Percentiles rank a stretch among this genome's conserved stretches.
These are phyloP conservation scores for Auricularia heimuer DNA, from an alignment of 768 basidiomycete species.

Conservation along the genomic window DNA sequence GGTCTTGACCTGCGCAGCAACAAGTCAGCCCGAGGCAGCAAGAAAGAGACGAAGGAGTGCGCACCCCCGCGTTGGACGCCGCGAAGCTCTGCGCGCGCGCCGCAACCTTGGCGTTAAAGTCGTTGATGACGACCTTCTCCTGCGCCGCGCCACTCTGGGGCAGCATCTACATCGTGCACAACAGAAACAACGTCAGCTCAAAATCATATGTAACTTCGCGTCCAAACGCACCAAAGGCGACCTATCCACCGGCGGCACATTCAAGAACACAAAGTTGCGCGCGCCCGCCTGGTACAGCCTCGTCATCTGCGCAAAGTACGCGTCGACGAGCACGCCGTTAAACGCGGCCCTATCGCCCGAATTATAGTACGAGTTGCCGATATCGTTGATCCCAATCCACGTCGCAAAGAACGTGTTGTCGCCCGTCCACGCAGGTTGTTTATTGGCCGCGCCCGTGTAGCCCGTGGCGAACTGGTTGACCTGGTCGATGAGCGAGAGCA, in stretches of 20 bases:
- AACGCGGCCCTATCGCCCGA: conserved; percentile 43
- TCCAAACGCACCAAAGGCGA: conserved; percentile 43
- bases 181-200: background rate
- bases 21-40: background rate
- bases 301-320: conserved; percentile 41
- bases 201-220: conserved; percentile 19
- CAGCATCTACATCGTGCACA: conserved; percentile 32
- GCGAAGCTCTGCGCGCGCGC: conserved; percentile 33
- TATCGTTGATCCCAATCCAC: conserved; percentile 69
- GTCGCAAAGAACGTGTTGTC: conserved; percentile 50
- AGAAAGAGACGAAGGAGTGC: conserved; percentile 9
- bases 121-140: conserved; percentile 38
- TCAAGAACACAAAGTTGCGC: conserved; percentile 53
- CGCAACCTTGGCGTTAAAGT: conserved; percentile 42
- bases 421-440: conserved; percentile 43
- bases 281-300: conserved; percentile 45
- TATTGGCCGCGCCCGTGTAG: conserved; percentile 30
- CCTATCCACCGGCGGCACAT: conserved; percentile 49
- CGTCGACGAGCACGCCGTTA: conserved; percentile 36
- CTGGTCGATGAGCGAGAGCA: conserved; percentile 49
- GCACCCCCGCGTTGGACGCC: conserved; percentile 36
- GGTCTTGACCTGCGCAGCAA: background rate
- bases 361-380: conserved; percentile 41
- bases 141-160: conserved; percentile 31
- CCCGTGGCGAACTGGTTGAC: conserved; percentile 27